Evolutionary conservation across 1,139 yeast genomes (phyloP), one percentile per base, ranked within the genome.

Genomic region (Kurtzmaniella quercitrusa): DNA sequence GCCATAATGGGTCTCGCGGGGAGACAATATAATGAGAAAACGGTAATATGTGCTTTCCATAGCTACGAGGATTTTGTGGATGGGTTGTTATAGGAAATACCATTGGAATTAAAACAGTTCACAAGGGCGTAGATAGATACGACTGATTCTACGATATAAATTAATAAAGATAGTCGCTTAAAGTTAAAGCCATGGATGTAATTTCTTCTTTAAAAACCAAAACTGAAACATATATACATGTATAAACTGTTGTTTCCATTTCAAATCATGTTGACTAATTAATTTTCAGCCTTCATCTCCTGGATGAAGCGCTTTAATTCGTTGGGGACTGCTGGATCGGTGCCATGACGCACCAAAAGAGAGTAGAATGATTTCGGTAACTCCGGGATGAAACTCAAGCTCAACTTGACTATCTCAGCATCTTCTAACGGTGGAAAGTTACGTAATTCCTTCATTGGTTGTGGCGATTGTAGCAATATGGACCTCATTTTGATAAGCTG

Each of bases 321-420:
- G 14, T 55, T 53, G 0, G 76, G 72, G 3, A 76, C 80, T 2
- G 58, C 55, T 18, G 65, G 65, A 53, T 88, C 95, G 49, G 74
- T 79, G 1, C 88, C 78, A 60, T 89, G 97, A 41, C 89, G 70
- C 3, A 78, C 80, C 36, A 89, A 69, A 49, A 87, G 61, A 44
- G 80, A 85, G 57, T 85, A 88, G 36, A 89, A 66, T 3, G 71
- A 63, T 38, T 76, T 77, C 0, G 96, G 95, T 18, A 89, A 63
- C 55, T 82, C 81, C 5, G 93, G 87, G 5, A 89, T 78, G 52
- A 88, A 87, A 47, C 95, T 88, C 38, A 88, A 74, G 38, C 94
- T 84, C 37, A 89, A 67, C 53, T 86, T 84, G 33, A 88, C 86
- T 37, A 88, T 80, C 53, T 85, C 89, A 48, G 78, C 78, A 18